A percentile compares a stretch with the other conserved stretches of the same genome.
These are phyloP conservation scores for Aspergillus terreus DNA, from an alignment of 2,329 filamentous ascomycete genomes.

Conservation along the genomic window DNA sequence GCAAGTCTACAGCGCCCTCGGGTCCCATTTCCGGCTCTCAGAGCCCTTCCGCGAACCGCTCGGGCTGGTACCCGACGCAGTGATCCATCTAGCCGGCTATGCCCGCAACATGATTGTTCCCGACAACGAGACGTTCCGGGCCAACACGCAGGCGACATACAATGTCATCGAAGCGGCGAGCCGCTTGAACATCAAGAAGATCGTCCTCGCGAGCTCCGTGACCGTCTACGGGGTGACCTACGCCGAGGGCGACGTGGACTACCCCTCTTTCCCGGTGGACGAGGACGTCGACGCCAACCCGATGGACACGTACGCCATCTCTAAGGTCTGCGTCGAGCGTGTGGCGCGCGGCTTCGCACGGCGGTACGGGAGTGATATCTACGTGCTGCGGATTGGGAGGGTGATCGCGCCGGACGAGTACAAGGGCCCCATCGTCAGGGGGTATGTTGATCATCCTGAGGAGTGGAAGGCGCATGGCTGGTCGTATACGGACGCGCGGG, in stretches of 20 bases:
- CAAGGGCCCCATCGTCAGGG: not conserved
- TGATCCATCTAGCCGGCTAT: slow-evolving; percentile 61
- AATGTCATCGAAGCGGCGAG: slow-evolving; percentile 62
- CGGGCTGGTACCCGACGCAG: slow-evolving; percentile 51
- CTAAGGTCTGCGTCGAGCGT: slow-evolving; percentile 57
- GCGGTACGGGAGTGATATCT: slow-evolving; percentile 56
- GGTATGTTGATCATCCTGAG: slow-evolving; percentile 47
- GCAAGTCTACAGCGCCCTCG: slow-evolving; percentile 55
- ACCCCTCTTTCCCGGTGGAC: slow-evolving; percentile 56
- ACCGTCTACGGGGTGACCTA: slow-evolving; percentile 62
- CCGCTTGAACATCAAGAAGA: slow-evolving; percentile 59
- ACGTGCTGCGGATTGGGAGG: slow-evolving; percentile 58
- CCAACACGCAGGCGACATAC: slow-evolving; percentile 55
- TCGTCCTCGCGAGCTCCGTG: slow-evolving; percentile 58
- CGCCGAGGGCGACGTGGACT: slow-evolving; percentile 56
- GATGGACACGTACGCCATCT: slow-evolving; percentile 60
- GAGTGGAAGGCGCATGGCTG: slow-evolving; percentile 57
- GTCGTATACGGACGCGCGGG: slow-evolving; percentile 61
- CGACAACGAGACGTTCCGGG: slow-evolving; percentile 57
- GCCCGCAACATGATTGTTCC: slow-evolving; percentile 60
- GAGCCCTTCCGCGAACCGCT: slow-evolving; percentile 34
- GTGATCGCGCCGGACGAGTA: slow-evolving; percentile 54
- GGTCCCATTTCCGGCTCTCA: slow-evolving; percentile 54
- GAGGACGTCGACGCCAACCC: slow-evolving; percentile 59
- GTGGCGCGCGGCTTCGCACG: slow-evolving; percentile 56